Base-by-base conservation (phyloP, 176 grass and related monocot genomes). In the Panicum miliaceum region DNA sequence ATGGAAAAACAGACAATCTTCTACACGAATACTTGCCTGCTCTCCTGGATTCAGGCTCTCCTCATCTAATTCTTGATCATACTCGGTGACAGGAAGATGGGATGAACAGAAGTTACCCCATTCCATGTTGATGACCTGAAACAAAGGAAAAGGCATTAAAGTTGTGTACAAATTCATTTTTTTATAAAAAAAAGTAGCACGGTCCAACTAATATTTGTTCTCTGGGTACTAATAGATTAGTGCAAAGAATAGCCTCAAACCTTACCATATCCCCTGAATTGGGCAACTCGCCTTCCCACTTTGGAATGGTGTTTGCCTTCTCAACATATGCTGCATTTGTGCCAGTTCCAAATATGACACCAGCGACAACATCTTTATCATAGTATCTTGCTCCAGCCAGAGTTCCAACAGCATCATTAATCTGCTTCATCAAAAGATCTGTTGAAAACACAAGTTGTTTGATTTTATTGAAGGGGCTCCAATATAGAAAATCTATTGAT, bases 291-390 rank as follows among this genome's bases (percentile, higher is more conserved):
- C 88, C 90, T 57, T 94, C 73, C 88, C 88, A 97, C 52, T 93
- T 94, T 13, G 90, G 81, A 77, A 97, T 93, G 51, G 78, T 62
- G 65, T 83, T 81, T 70, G 86, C 92, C 47, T 77, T 91, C 81
- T 97, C 95, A 38, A 94, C 90, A 91, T 97, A 97, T 45, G 95
- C 92, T 18, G 92, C 92, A 88, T 97, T 97, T 45, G 92, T 97
- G 80, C 95, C 95, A 1, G 95, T 97, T 40, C 95, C 92, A 78
- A 97, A 88, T 88, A 95, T 98, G 34, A 98, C 92, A 83, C 90
- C 95, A 23, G 86, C 86, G 6, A 83, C 75, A 14, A 91, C 95
- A 90, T 98, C 82, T 35, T 98, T 51, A 58, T 98, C 92, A 2
- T 86, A 63, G 71, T 93, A 98, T 62, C 92, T 94, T 65, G 86